phyloP scores from a whole-genome alignment of 805 yeast species.

The Schwanniomyces polymorphus region DNA sequence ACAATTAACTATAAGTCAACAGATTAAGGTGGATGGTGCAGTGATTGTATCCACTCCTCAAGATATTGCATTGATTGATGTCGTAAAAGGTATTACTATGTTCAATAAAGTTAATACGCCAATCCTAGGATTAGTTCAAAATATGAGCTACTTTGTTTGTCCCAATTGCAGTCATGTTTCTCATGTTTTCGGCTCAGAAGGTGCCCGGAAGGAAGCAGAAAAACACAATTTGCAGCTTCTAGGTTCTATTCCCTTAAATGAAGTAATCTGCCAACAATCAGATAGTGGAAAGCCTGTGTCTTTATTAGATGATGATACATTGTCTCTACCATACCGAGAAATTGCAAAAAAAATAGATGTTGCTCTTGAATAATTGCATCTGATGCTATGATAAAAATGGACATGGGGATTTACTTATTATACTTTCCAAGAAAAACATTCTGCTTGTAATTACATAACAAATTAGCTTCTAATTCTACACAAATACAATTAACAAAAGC shows the following conservation, averaged over 20 bases:
- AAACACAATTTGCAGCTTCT: conserved; percentile 49
- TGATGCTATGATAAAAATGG: neutral
- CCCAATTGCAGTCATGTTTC: conserved; percentile 74
- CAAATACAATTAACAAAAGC: too few relatives aligned
- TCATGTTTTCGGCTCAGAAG: conserved; percentile 72
- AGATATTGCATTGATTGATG: conserved; percentile 80
- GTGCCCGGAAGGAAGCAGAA: conserved; percentile 52
- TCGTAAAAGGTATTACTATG: conserved; percentile 77
- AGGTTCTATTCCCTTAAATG: conserved; percentile 68
- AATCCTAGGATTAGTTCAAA: conserved; percentile 73
- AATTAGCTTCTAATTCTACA: too few relatives aligned
- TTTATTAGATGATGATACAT: conserved; percentile 37
- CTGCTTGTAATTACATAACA: too few relatives aligned
- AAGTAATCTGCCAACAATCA: conserved; percentile 56
- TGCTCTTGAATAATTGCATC: neutral
- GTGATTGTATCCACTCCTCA: conserved; percentile 85
- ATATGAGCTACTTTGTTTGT: conserved; percentile 77
- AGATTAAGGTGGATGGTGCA: conserved; percentile 74
- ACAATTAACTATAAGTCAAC: conserved; percentile 80
- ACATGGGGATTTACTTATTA: too few relatives aligned
- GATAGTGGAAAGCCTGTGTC: conserved; percentile 70
- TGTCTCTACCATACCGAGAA: conserved; percentile 44
- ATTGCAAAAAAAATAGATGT: conserved; percentile 38
- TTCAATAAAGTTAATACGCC: conserved; percentile 71
- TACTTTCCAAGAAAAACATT: too few relatives aligned